These are phyloP conservation scores for Boechera divaricarpa DNA, from an alignment of 345 rosid genomes.

Conservation along the genomic window DNA sequence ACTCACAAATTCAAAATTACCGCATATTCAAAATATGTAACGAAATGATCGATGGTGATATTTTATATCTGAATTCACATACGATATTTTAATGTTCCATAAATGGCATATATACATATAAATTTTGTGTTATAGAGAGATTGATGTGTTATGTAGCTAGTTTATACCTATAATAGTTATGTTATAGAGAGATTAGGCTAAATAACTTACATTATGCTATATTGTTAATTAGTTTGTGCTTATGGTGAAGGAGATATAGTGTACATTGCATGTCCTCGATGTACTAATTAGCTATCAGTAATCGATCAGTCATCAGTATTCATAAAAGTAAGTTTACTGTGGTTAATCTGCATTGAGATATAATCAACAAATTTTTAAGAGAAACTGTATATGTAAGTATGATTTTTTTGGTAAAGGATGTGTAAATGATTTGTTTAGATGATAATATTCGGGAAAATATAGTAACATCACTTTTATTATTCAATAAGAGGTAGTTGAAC, in stretches of 20 bases:
- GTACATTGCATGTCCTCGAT: neutral
- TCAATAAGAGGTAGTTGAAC: neutral
- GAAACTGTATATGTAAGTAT: neutral
- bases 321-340: neutral
- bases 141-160: neutral
- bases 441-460: neutral
- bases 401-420: neutral
- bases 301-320: neutral
- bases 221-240: neutral
- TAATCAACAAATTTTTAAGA: neutral
- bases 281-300: neutral
- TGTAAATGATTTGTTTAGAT: neutral
- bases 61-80: neutral
- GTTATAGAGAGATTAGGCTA: neutral
- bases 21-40: neutral
- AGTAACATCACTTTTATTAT: neutral
- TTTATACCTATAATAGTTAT: neutral
- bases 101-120: neutral
- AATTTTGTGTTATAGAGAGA: neutral
- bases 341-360: neutral
- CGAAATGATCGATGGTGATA: slow-evolving; percentile 1
- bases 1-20: neutral
- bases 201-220: neutral
- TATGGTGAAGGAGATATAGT: neutral
- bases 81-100: slow-evolving; percentile 3